A percentile compares a stretch with the other conserved stretches of the same genome.
phyloP scores from a whole-genome alignment of 257 asterid genomes.

The Solanum paucissectum region DNA sequence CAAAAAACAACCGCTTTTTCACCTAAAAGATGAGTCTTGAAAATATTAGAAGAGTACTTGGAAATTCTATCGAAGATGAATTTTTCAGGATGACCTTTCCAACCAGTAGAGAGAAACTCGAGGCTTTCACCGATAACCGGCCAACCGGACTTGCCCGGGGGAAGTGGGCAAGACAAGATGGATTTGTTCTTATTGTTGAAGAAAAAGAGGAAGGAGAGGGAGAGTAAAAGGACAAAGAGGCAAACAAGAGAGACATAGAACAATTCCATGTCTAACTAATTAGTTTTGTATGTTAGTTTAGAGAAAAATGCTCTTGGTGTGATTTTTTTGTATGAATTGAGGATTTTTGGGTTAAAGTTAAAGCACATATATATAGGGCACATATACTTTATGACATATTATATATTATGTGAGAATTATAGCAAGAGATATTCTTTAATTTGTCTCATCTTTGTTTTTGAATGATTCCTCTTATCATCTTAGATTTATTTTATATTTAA shows the following conservation, averaged over 20 bases:
- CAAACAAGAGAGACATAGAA: slow-evolving; percentile 41
- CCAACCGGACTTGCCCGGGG: slow-evolving; percentile 43
- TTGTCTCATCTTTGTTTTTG: neutral
- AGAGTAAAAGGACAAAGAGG: slow-evolving; percentile 25
- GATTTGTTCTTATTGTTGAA: slow-evolving; percentile 31
- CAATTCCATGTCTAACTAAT: slow-evolving; percentile 33
- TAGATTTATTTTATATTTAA: neutral
- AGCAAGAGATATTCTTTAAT: neutral
- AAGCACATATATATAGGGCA: neutral
- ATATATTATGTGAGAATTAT: neutral
- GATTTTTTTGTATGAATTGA: neutral
- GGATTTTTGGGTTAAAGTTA: neutral
- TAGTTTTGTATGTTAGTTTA: neutral
- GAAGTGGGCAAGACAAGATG: slow-evolving; percentile 7
- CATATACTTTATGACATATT: neutral
- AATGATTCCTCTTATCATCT: neutral
- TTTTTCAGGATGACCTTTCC: slow-evolving; percentile 51
- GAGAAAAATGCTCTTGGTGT: neutral
- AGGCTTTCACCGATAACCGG: slow-evolving; percentile 46
- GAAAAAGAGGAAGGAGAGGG: slow-evolving; percentile 43
- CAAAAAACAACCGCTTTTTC: slow-evolving; percentile 31
- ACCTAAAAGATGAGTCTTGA: slow-evolving; percentile 32
- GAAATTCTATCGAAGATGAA: slow-evolving; percentile 39
- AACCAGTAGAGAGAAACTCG: slow-evolving; percentile 39
- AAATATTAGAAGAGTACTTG: slow-evolving; percentile 25